A percentile compares a stretch with the other conserved stretches of the same genome.
phyloP scores from a whole-genome alignment of 169 alveolate genomes.

The Cryptosporidium tyzzeri region DNA sequence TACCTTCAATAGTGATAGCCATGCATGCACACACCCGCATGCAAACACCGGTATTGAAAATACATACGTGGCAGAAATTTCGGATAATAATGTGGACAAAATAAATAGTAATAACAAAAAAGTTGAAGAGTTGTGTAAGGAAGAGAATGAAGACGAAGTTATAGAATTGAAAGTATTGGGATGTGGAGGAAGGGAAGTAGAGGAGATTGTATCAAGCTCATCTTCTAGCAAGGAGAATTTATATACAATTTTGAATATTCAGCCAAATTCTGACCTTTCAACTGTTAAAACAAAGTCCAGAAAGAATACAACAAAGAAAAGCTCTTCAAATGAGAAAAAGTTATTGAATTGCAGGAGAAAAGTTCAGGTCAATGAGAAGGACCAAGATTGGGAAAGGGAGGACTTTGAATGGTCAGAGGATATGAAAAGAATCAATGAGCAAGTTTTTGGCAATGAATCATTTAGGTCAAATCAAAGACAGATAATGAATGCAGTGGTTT shows the following conservation, averaged over 20 bases:
- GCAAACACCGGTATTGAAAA: slow-evolving; percentile 21
- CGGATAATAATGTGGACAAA: not conserved
- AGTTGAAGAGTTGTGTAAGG: not conserved
- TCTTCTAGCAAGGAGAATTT: slow-evolving; percentile 12
- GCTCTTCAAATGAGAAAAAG: not conserved
- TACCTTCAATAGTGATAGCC: not conserved
- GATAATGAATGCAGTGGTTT: slow-evolving; percentile 92
- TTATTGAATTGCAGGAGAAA: not conserved
- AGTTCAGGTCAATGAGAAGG: slow-evolving; percentile 22
- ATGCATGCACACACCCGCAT: slow-evolving; percentile 9
- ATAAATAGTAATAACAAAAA: not conserved
- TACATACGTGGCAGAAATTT: slow-evolving; percentile 14
- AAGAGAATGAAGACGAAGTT: not conserved
- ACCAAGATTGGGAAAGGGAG: slow-evolving; percentile 62
- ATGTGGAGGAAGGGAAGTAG: not conserved
- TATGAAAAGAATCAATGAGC: slow-evolving; percentile 78
- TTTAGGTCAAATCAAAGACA: slow-evolving; percentile 92
- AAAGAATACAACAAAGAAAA: slow-evolving; percentile 3
- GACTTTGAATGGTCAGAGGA: slow-evolving; percentile 81
- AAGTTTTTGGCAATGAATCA: slow-evolving; percentile 81
- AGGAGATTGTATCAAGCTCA: not conserved
- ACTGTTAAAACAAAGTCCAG: not conserved
- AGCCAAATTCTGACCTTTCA: not conserved
- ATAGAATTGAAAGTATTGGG: not conserved
- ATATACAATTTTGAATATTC: slow-evolving; percentile 10